Percentiles rank a stretch among this genome's conserved stretches.
Evolutionary conservation across 208 protist species (phyloP).

Genomic region (Trypanosoma avium): DNA sequence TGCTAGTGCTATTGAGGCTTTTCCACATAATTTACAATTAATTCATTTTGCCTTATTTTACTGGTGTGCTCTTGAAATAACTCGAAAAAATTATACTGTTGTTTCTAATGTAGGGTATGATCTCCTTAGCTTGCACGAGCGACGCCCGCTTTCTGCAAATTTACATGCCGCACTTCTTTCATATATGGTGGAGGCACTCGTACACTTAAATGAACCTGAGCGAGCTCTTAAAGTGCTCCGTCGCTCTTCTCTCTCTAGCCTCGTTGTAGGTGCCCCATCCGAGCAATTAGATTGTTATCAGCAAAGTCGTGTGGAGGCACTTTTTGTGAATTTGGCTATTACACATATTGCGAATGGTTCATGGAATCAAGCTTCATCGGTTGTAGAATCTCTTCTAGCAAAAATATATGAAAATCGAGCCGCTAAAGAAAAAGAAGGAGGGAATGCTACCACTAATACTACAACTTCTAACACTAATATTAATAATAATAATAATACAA

Average conservation of each 20-base stretch:
- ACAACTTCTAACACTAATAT: too few relatives aligned
- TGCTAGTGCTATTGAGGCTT: slow-evolving; percentile 53
- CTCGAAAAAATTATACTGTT: slow-evolving; percentile 74
- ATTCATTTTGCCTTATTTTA: slow-evolving; percentile 79
- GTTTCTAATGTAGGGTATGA: slow-evolving; percentile 68
- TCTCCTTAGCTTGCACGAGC: slow-evolving; percentile 65
- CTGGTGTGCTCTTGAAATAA: slow-evolving; percentile 74
- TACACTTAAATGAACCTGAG: slow-evolving; percentile 81
- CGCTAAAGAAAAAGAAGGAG: slow-evolving; percentile 23
- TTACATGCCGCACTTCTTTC: slow-evolving; percentile 76
- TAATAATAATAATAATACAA: background rate
- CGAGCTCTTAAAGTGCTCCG: slow-evolving; percentile 71
- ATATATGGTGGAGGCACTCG: slow-evolving; percentile 81
- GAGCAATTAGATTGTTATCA: slow-evolving; percentile 66
- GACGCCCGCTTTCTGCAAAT: slow-evolving; percentile 51
- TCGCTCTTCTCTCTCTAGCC: slow-evolving; percentile 59
- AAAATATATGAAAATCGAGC: slow-evolving; percentile 68
- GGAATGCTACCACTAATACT: background rate
- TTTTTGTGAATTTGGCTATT: slow-evolving; percentile 83
- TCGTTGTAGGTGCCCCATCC: slow-evolving; percentile 41
- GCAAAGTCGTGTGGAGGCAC: slow-evolving; percentile 76
- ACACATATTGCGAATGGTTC: slow-evolving; percentile 80
- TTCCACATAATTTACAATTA: slow-evolving; percentile 54
- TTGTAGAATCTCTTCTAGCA: slow-evolving; percentile 77
- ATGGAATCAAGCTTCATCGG: slow-evolving; percentile 80